Evolutionary conservation across 805 yeast species (phyloP).

Genomic region (Saccharomycopsis sp.): DNA sequence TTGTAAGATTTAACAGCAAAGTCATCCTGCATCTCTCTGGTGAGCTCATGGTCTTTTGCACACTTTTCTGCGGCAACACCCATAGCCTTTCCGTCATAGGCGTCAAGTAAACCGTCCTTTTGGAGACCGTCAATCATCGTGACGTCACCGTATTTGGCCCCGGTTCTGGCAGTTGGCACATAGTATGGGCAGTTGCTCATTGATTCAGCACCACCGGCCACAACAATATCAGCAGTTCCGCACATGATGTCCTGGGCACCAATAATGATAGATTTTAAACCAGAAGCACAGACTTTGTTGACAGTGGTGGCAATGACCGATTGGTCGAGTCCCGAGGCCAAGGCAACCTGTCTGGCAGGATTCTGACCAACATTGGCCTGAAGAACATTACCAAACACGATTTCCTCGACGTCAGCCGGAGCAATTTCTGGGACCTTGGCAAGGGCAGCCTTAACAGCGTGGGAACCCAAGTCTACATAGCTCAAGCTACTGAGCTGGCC

Average conservation of each 20-base stretch:
- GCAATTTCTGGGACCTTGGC: constrained; percentile 74
- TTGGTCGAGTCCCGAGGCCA: constrained; percentile 83
- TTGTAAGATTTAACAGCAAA: constrained; percentile 83
- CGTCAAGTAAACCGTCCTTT: constrained; percentile 90
- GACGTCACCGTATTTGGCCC: constrained; percentile 84
- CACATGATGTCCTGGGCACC: constrained; percentile 86
- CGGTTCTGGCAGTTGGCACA: constrained; percentile 75
- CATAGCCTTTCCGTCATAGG: constrained; percentile 82
- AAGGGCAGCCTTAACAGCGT: constrained; percentile 85
- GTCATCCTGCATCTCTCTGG: constrained; percentile 85
- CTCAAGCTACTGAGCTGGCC: constrained; percentile 71
- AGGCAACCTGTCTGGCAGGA: constrained; percentile 96
- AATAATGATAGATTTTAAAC: constrained; percentile 82
- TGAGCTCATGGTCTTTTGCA: constrained; percentile 68
- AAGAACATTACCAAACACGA: constrained; percentile 85
- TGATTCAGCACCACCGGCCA: constrained; percentile 97
- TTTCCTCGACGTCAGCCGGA: constrained; percentile 75
- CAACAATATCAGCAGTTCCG: constrained; percentile 86
- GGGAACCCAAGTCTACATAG: constrained; percentile 84
- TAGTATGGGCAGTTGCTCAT: constrained; percentile 96
- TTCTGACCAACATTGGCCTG: constrained; percentile 94
- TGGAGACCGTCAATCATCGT: constrained; percentile 79
- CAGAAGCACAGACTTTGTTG: constrained; percentile 97
- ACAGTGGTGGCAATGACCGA: constrained; percentile 81
- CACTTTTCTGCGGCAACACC: constrained; percentile 97